Evolutionary conservation across 345 rosid species (phyloP).

Genomic region (Populus alba): DNA sequence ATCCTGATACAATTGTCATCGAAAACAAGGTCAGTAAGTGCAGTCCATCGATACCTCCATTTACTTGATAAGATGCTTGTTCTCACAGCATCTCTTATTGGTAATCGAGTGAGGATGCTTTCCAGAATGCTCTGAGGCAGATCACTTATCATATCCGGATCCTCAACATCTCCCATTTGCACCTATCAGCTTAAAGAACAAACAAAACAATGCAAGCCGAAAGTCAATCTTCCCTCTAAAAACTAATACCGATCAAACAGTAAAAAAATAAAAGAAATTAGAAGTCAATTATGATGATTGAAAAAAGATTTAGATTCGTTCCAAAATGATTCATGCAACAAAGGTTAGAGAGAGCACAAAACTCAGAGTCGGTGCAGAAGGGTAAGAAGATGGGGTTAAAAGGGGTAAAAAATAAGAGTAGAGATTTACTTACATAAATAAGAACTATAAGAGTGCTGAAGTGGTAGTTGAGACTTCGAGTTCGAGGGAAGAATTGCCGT

Average conservation of each 20-base stretch:
- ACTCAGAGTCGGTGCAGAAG: neutral
- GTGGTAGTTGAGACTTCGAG: neutral
- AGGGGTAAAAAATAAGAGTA: neutral
- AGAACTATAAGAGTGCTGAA: neutral
- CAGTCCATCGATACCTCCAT: constrained; percentile 86
- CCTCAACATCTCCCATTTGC: constrained; percentile 41
- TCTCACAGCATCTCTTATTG: constrained; percentile 67
- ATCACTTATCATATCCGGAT: constrained; percentile 58
- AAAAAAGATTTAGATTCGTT: neutral
- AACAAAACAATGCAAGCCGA: neutral
- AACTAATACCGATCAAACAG: no score
- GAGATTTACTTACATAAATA: neutral
- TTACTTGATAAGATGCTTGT: constrained; percentile 73
- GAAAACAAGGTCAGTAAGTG: constrained; percentile 63
- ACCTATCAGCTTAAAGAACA: neutral
- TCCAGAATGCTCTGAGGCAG: constrained; percentile 82
- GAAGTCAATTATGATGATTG: no score
- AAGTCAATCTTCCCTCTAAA: no score
- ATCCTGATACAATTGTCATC: constrained; percentile 54
- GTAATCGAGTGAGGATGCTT: constrained; percentile 60
- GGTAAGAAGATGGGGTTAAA: no score
- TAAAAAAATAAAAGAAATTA: no score
- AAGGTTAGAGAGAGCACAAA: no score
- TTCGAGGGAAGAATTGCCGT: no score
- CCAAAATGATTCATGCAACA: neutral